phyloP scores from a whole-genome alignment of 768 basidiomycete species.

The Rickenella mellea region DNA sequence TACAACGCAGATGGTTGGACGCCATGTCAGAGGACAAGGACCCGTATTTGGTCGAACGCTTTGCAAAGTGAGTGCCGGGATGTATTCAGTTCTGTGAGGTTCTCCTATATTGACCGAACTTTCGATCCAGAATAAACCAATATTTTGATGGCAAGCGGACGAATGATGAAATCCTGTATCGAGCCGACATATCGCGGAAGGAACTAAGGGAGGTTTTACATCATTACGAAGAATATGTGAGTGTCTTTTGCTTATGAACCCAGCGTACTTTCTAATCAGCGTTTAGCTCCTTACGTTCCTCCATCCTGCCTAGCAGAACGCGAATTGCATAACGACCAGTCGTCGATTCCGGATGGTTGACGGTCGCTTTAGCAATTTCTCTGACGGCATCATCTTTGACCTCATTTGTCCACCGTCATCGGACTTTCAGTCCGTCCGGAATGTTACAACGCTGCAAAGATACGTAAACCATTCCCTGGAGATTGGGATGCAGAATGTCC shows the following conservation, averaged over 20 bases:
- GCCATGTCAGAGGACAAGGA: conserved; percentile 86
- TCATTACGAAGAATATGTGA: conserved; percentile 82
- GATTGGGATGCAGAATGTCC: no score
- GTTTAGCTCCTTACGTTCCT: neutral
- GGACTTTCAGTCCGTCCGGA: no score
- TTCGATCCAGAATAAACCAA: conserved; percentile 66
- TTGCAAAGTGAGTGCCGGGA: conserved; percentile 55
- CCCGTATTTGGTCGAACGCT: conserved; percentile 54
- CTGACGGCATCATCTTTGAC: no score
- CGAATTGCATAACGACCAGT: no score
- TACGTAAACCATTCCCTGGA: no score
- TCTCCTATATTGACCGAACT: neutral
- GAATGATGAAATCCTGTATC: conserved; percentile 88
- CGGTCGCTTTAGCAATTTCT: no score
- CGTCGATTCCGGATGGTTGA: no score
- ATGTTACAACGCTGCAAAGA: no score
- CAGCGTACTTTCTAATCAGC: neutral
- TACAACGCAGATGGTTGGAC: conserved; percentile 77
- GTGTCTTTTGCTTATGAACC: conserved; percentile 16
- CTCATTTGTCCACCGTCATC: no score
- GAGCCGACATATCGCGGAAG: conserved; percentile 75
- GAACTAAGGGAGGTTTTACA: conserved; percentile 77
- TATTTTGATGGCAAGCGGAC: conserved; percentile 91
- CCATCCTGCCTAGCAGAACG: neutral
- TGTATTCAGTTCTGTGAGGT: neutral